phyloP scores from a whole-genome alignment of 2,329 filamentous ascomycete species.

The Cladosporium halotolerans region DNA sequence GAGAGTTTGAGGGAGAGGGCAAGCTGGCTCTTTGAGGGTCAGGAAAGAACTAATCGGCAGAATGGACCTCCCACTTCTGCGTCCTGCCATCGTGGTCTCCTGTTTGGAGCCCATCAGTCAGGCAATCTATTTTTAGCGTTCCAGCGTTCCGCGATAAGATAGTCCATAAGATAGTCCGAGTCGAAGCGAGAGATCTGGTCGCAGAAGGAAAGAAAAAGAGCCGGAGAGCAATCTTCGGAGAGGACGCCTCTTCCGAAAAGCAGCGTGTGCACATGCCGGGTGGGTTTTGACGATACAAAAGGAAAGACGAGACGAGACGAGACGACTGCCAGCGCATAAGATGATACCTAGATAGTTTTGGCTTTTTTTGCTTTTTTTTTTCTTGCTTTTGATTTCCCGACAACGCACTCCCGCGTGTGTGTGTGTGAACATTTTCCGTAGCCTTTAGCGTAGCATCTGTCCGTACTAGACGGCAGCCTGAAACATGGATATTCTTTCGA shows the following conservation, averaged over 20 bases:
- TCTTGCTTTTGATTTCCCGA: background rate
- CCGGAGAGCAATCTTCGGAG: background rate
- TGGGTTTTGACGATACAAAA: background rate
- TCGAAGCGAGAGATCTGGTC: no score
- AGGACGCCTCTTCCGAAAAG: no score
- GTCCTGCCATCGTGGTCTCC: background rate
- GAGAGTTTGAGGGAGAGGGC: slow-evolving; percentile 18
- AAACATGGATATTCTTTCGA: background rate
- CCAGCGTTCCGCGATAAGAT: slow-evolving; percentile 5
- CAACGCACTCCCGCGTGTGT: no score
- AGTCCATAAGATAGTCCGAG: background rate
- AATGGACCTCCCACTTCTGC: no score
- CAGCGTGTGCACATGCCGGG: no score
- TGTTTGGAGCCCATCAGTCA: background rate
- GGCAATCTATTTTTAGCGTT: background rate
- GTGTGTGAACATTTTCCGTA: background rate
- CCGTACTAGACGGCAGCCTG: slow-evolving; percentile 31
- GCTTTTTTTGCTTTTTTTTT: slow-evolving; percentile 11
- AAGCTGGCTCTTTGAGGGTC: background rate
- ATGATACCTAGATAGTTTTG: slow-evolving; percentile 12
- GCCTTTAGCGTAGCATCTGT: slow-evolving; percentile 31
- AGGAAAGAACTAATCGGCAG: background rate
- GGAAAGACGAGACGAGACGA: background rate
- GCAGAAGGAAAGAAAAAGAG: background rate
- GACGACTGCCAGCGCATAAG: background rate